Conservation (phyloP, 495 filamentous ascomycete species). For the Talaromyces thailandensis region DNA sequence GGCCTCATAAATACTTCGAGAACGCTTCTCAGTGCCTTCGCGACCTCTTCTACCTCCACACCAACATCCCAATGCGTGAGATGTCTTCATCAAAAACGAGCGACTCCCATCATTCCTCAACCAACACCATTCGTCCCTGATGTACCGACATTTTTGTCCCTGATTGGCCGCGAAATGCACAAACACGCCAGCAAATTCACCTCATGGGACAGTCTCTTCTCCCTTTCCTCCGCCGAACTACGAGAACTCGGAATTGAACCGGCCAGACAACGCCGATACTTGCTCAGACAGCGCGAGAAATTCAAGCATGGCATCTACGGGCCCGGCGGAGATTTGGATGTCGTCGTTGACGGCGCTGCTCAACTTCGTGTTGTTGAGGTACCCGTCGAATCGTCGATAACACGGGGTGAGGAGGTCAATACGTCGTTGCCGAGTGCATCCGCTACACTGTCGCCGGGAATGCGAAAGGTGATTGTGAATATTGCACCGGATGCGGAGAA, state of each 20-base stretch:
- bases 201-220: conserved; percentile 84
- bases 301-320: conserved; percentile 70
- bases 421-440: conserved; percentile 13
- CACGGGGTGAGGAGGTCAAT: conserved; percentile 3
- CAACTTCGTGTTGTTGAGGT: conserved; percentile 61
- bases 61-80: conserved; percentile 21
- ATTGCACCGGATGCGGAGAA: conserved; percentile 44
- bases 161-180: conserved; percentile 81
- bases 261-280: conserved; percentile 69
- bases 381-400: conserved; percentile 16
- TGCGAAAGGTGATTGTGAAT: conserved; percentile 62
- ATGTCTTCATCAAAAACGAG: conserved; percentile 19
- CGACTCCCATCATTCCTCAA: conserved; percentile 41
- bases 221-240: conserved; percentile 64
- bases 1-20: conserved; percentile 11
- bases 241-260: conserved; percentile 79
- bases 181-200: conserved; percentile 73
- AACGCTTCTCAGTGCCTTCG: not conserved
- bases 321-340: conserved; percentile 64
- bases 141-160: conserved; percentile 77
- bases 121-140: conserved; percentile 84
- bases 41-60: not conserved
- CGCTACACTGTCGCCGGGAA: conserved; percentile 42
- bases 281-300: conserved; percentile 76
- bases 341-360: conserved; percentile 65